Evolutionary conservation across 1,284 basidiomycete species (phyloP).

Genomic region (Tilletia setariae): DNA sequence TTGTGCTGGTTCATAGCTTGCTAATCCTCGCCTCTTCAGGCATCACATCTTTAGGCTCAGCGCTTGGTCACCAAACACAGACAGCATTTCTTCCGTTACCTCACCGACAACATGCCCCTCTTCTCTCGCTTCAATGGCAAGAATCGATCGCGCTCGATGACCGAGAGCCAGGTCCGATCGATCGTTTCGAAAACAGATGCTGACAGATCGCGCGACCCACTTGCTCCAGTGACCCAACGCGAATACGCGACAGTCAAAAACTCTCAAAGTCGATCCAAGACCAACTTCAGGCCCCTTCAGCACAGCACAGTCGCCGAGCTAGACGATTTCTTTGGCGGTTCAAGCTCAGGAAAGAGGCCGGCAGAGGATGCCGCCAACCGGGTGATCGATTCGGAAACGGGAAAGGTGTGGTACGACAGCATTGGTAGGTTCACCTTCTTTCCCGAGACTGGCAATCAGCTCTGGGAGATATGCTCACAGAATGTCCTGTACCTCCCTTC

Average conservation of each 20-base stretch:
- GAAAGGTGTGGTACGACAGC: constrained; percentile 13
- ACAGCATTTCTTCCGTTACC: too few species aligned
- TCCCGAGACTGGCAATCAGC: not conserved
- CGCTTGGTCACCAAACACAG: too few species aligned
- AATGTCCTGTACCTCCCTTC: not conserved
- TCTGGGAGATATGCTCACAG: too few species aligned
- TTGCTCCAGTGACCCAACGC: not conserved
- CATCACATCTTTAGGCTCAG: too few species aligned
- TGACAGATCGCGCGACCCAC: not conserved
- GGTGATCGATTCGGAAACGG: not conserved
- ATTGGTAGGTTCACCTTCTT: not conserved
- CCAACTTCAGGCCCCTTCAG: constrained; percentile 3
- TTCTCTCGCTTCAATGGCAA: not conserved
- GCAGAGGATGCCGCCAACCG: not conserved
- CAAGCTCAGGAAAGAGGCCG: not conserved
- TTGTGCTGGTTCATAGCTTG: too few species aligned
- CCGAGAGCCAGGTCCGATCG: not conserved
- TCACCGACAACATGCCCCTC: not conserved
- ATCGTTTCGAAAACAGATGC: too few species aligned
- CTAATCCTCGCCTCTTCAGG: too few species aligned
- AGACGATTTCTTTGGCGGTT: constrained; percentile 5
- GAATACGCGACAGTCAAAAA: not conserved
- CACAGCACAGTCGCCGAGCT: constrained; percentile 8
- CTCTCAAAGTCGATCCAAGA: not conserved
- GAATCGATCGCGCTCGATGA: not conserved